phyloP scores from a whole-genome alignment of 805 yeast genomes.

The Lipomyces sp. region DNA sequence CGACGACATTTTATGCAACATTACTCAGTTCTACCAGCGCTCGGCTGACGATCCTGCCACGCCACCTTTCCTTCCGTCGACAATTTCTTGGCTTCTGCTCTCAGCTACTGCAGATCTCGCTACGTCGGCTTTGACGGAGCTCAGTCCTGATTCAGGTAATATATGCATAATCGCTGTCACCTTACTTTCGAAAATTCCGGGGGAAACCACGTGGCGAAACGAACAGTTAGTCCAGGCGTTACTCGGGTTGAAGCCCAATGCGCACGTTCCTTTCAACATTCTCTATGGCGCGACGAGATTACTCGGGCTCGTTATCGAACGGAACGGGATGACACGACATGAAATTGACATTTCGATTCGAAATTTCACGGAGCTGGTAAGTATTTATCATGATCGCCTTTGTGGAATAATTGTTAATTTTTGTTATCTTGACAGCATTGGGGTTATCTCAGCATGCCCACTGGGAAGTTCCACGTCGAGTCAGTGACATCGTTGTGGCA shows the following conservation, averaged over 20 bases:
- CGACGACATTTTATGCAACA: slow-evolving; percentile 33
- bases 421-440: slow-evolving; percentile 47
- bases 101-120: slow-evolving; percentile 21
- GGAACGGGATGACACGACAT: slow-evolving; percentile 20
- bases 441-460: slow-evolving; percentile 49
- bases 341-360: slow-evolving; percentile 25
- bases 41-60: slow-evolving; percentile 33
- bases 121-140: slow-evolving; percentile 11
- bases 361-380: slow-evolving; percentile 22
- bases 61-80: slow-evolving; percentile 46
- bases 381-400: background rate
- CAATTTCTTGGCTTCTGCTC: slow-evolving; percentile 45
- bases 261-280: slow-evolving; percentile 21
- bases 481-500: slow-evolving; percentile 62
- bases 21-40: slow-evolving; percentile 40
- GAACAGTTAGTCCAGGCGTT: slow-evolving; percentile 38
- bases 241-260: slow-evolving; percentile 20
- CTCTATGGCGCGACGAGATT: slow-evolving; percentile 28
- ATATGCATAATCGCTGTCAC: slow-evolving; percentile 21
- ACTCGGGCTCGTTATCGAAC: slow-evolving; percentile 25
- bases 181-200: slow-evolving; percentile 50
- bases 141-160: slow-evolving; percentile 22
- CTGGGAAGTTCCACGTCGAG: slow-evolving; percentile 65
- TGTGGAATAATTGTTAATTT: slow-evolving; percentile 28
- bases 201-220: slow-evolving; percentile 38